Conservation (phyloP, 1,284 basidiomycete species). For the Moesziomyces antarcticus region DNA sequence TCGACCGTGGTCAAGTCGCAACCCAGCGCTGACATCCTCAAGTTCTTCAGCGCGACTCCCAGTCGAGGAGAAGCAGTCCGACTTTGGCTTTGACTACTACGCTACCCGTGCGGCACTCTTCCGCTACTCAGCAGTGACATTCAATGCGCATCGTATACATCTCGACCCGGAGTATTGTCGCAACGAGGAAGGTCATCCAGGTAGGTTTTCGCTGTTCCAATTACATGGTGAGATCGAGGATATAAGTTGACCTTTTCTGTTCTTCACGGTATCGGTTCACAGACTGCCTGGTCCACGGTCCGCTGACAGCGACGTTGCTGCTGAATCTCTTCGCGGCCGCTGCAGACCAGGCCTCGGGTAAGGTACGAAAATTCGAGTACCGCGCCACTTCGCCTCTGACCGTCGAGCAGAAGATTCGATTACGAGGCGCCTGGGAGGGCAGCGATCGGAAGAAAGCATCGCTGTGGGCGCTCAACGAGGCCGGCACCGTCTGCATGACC, state of each 20-base stretch:
- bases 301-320: conserved; percentile 52
- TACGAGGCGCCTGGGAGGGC: conserved; percentile 34
- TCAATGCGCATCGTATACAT: conserved; percentile 64
- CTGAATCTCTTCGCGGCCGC: conserved; percentile 24
- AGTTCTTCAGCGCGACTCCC: not conserved
- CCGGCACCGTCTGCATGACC: conserved; percentile 40
- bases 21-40: not conserved
- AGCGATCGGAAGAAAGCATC: conserved; percentile 15
- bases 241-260: not conserved
- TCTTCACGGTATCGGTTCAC: not conserved
- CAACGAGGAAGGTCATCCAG: conserved; percentile 54
- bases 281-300: conserved; percentile 58
- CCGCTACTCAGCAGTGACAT: conserved; percentile 63
- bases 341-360: conserved; percentile 1
- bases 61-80: conserved; percentile 33
- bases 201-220: conserved; percentile 4
- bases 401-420: conserved; percentile 30
- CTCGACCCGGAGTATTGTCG: conserved; percentile 58
- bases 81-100: conserved; percentile 46
- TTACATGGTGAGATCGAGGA: not conserved
- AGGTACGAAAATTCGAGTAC: conserved; percentile 39
- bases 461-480: conserved; percentile 39
- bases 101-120: conserved; percentile 54
- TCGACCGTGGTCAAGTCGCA: not conserved
- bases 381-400: conserved; percentile 49